Base-by-base conservation (phyloP, 2,329 filamentous ascomycete genomes). In the Phoma sp. region DNA sequence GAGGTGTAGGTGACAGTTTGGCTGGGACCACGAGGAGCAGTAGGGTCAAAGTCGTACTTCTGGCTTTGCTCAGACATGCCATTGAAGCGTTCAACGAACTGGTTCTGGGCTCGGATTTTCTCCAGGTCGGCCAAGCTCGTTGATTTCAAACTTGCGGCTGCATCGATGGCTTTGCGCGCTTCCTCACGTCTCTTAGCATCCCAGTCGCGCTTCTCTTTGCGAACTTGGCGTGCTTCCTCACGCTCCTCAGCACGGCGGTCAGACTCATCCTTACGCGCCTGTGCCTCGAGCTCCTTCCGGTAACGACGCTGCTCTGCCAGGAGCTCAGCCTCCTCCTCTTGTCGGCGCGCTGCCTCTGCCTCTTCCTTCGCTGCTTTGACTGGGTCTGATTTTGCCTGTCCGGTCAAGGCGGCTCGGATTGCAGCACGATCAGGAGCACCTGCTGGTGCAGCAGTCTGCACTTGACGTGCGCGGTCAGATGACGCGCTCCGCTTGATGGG, bases 1-100 rank as follows among this genome's bases (percentile, higher is more conserved):
- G 53, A 51, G 3, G 53, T 51, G 30, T 64, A 65, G 11, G 61
- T 53, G 5, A 65, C 62, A 18, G 50, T 56, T 38, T 65, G 49
- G 25, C 47, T 49, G 7, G 49, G 49, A n/a, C 39, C 43, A 12
- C 45, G 46, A 7, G 36, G 12, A 5, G 21, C 33, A 9, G 32
- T 38, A 4, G 30, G 17, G 18, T 53, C 49, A 17, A 53, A 42
- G 12, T 15, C 21, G 23, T 47, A 47, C 30, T 51, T 32, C 10
- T 42, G 39, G 6, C 14, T 28, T 11, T 42, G 25, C 23, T 42
- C 39, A 12, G 30, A 32, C 18, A 46, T 46, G 11, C 42, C 42
- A 21, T 28, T 32, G 32, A 46, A 46, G 28, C 42, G 42, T 17
- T 46, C 42, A n/a, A 39, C 45, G 20, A 39, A 48, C 34, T 40